Evolutionary conservation across 2,329 filamentous ascomycete species (phyloP).

Genomic region (Epichloe sp.): DNA sequence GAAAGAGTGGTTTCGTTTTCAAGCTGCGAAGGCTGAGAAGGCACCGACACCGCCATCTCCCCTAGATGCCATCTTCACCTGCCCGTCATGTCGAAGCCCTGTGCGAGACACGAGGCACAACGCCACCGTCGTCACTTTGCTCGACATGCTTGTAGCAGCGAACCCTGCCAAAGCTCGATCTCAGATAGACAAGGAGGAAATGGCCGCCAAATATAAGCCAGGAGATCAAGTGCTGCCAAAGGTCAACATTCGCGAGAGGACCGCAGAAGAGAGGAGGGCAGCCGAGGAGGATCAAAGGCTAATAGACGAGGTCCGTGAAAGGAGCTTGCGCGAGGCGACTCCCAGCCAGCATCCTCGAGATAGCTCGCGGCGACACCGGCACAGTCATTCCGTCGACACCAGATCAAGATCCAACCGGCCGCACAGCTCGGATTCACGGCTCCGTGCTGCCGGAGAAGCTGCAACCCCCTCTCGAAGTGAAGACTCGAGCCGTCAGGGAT

Average conservation of each 20-base stretch:
- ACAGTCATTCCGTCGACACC: slow-evolving; percentile 22
- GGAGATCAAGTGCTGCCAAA: slow-evolving; percentile 70
- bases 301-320: slow-evolving; percentile 55
- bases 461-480: slow-evolving; percentile 14
- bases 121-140: slow-evolving; percentile 74
- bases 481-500: slow-evolving; percentile 14
- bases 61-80: slow-evolving; percentile 55
- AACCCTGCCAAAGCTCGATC: slow-evolving; percentile 65
- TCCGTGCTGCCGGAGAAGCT: slow-evolving; percentile 13
- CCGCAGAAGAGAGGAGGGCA: slow-evolving; percentile 36
- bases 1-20: slow-evolving; percentile 89
- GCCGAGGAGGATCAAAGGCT: slow-evolving; percentile 57
- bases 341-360: slow-evolving; percentile 27
- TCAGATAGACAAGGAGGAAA: slow-evolving; percentile 60
- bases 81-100: slow-evolving; percentile 77
- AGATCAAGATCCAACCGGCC: slow-evolving; percentile 19
- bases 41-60: slow-evolving; percentile 35
- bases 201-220: slow-evolving; percentile 62
- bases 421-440: slow-evolving; percentile 17
- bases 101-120: slow-evolving; percentile 84
- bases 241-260: slow-evolving; percentile 36
- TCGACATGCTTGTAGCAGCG: slow-evolving; percentile 75
- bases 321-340: slow-evolving; percentile 59
- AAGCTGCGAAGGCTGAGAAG: slow-evolving; percentile 47
- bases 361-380: slow-evolving; percentile 17